A percentile compares a stretch with the other conserved stretches of the same genome.
Evolutionary conservation across 441 rosid genomes (phyloP).

Genomic region (Daphne laureola): DNA sequence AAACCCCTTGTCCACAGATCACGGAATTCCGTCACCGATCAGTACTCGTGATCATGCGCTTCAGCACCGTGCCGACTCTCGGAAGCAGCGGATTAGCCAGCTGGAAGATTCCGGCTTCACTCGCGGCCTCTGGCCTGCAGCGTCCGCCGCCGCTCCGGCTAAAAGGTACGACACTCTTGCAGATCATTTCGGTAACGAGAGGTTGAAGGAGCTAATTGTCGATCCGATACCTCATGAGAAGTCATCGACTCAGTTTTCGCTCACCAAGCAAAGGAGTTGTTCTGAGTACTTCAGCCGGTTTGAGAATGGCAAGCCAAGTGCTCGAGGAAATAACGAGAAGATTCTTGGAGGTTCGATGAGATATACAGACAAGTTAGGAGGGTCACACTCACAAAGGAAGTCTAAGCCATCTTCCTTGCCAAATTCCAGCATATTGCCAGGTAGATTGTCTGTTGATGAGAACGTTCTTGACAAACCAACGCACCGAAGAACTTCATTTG

Average conservation of each 20-base stretch:
- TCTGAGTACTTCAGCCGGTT: constrained; percentile 22
- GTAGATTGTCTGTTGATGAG: constrained; percentile 67
- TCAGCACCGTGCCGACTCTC: constrained; percentile 17
- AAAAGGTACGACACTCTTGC: constrained; percentile 32
- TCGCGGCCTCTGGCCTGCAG: constrained; percentile 48
- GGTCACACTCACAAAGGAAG: constrained; percentile 20
- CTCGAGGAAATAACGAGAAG: constrained; percentile 46
- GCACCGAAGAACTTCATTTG: constrained; percentile 27
- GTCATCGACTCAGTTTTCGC: constrained; percentile 10
- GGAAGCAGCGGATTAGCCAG: constrained; percentile 24
- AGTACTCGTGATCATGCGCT: constrained; percentile 32
- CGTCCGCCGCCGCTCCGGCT: constrained; percentile 16
- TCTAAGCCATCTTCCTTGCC: background rate
- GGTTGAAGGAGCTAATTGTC: constrained; percentile 29
- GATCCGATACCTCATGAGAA: constrained; percentile 26
- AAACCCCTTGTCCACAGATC: constrained; percentile 20
- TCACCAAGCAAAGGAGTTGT: constrained; percentile 30
- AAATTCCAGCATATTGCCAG: constrained; percentile 28
- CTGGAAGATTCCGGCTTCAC: constrained; percentile 24
- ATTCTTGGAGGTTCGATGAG: constrained; percentile 50
- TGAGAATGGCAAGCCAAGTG: constrained; percentile 24
- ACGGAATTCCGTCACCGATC: constrained; percentile 22
- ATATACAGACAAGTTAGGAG: constrained; percentile 26
- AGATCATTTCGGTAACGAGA: constrained; percentile 40
- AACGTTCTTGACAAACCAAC: constrained; percentile 32